Evolutionary conservation across 768 basidiomycete genomes (phyloP).

Genomic region (Amanita subjunquillea): DNA sequence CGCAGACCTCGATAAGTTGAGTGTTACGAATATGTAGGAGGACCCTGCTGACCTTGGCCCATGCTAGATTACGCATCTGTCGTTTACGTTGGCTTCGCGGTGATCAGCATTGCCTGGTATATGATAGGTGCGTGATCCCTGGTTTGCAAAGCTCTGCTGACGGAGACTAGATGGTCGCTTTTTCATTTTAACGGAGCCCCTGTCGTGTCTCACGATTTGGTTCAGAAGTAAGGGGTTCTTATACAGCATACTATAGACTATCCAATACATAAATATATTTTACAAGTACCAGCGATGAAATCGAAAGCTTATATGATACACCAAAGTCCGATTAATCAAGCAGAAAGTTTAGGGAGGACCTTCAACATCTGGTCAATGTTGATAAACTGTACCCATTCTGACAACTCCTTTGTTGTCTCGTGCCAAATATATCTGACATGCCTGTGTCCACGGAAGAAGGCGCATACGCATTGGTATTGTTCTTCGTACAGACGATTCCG

Average conservation of each 20-base stretch:
- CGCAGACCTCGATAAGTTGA: constrained; percentile 34
- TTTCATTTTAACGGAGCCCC: constrained; percentile 36
- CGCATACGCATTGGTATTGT: constrained; percentile 66
- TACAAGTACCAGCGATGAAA: not conserved
- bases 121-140: constrained; percentile 32
- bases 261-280: not conserved
- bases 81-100: constrained; percentile 53
- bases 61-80: constrained; percentile 53
- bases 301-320: not conserved
- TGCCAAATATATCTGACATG: constrained; percentile 68
- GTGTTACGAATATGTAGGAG: constrained; percentile 7
- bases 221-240: not conserved
- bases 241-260: not conserved
- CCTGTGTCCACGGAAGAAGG: constrained; percentile 61
- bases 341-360: constrained; percentile 65
- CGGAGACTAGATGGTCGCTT: constrained; percentile 27
- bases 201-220: constrained; percentile 13
- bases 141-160: not conserved
- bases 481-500: constrained; percentile 48
- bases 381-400: constrained; percentile 78
- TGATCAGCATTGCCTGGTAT: constrained; percentile 54
- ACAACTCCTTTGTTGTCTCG: constrained; percentile 52
- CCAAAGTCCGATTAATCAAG: constrained; percentile 15
- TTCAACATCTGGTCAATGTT: constrained; percentile 76
- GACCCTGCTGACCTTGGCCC: not conserved